Evolutionary conservation across 2,329 filamentous ascomycete genomes (phyloP), one percentile per base, ranked within the genome.

Genomic region (Colletotrichum sp.): DNA sequence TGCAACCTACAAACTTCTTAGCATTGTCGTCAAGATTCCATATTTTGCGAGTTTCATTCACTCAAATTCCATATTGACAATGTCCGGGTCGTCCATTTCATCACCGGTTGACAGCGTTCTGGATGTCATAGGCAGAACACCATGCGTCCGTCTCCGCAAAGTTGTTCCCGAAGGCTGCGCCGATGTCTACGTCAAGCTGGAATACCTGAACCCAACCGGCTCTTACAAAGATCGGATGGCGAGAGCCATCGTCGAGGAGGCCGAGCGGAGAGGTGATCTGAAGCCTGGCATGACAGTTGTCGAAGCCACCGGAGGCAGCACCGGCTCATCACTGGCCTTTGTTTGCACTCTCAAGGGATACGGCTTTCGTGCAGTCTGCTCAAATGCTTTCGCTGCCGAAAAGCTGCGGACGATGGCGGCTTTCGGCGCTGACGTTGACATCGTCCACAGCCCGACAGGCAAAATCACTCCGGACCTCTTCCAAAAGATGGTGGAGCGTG

Each of bases 321-420:
- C 76, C 12, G 76, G 76, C 8, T 72, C 70, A 4, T 77, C 73
- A 9, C 66, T 77, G 6, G 69, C 68, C 21, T 78, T 43, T 34
- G 67, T 76, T 21, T 77, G 76, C 34, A 74, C 80, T 2, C 78
- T 81, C 21, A 80, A 80, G 52, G 77, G 78, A 8, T 83, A 82
- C 57, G 79, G 78, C 7, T 75, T 77, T 21, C 58, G 32, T 12
- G 68, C 65, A 8, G 36, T 78, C 64, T 57, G 66, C 26, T 75
- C 73, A 10, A 55, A 75, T 24, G 71, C 43, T 12, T 70, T 69
- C 15, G 71, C 76, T 9, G 30, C 48, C 2, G 77, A 78, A 36
- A 78, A 78, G 58, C n/a, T 75, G 24, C 61, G 74, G 21, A 75
- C 77, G 8, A 78, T 78, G 65, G 66, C 76, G 8, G 66, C 76